Conservation (phyloP, 257 asterid genomes). For the Nicotiana sylvestris region DNA sequence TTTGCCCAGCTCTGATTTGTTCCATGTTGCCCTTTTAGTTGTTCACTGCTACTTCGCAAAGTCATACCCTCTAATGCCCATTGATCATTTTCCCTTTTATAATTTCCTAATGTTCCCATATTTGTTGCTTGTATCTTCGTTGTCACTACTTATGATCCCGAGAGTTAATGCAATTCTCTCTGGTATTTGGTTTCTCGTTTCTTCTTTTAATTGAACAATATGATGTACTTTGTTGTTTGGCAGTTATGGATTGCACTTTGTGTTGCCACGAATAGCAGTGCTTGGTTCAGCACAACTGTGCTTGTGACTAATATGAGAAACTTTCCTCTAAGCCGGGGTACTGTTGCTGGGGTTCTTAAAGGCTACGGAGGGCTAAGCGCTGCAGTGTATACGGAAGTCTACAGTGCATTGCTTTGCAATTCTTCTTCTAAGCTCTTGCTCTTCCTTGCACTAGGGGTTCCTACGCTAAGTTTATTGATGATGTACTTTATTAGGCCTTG, state of each 20-base stretch:
- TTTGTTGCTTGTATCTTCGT: not conserved
- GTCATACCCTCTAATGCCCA: not conserved
- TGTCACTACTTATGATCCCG: not conserved
- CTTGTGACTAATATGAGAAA: conserved; percentile 76
- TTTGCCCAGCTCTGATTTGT: not conserved
- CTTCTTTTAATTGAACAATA: not conserved
- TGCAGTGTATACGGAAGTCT: conserved; percentile 63
- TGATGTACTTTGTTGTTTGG: not conserved
- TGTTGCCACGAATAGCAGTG: conserved; percentile 55
- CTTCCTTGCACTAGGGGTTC: conserved; percentile 55
- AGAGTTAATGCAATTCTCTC: not conserved
- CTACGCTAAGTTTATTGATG: conserved; percentile 43
- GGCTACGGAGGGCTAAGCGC: conserved; percentile 70
- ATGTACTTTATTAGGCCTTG: conserved; percentile 63
- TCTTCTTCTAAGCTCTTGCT: conserved; percentile 51
- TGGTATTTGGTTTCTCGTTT: not conserved
- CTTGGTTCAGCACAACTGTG: conserved; percentile 69
- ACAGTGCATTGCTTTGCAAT: conserved; percentile 39
- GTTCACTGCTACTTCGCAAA: not conserved
- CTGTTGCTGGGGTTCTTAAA: conserved; percentile 66
- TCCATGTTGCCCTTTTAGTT: not conserved
- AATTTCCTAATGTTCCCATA: not conserved
- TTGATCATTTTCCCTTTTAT: not conserved
- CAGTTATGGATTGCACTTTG: conserved; percentile 69
- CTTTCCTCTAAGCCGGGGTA: conserved; percentile 69